phyloP scores from a whole-genome alignment of 2,329 filamentous ascomycete genomes.

The Chaetomium globosum region DNA sequence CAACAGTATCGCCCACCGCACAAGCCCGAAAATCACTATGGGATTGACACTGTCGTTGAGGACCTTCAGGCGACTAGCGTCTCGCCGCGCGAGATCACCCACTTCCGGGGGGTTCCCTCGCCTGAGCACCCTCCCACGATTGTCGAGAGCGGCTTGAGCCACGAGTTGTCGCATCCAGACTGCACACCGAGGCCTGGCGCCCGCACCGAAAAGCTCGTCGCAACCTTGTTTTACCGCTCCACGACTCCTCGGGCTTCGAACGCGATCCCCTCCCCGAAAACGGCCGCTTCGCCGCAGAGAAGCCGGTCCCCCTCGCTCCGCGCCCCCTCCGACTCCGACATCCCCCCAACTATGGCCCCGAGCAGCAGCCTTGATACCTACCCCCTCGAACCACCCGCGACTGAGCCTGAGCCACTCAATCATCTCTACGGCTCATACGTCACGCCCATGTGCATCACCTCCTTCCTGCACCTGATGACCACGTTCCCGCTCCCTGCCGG shows the following conservation, averaged over 20 bases:
- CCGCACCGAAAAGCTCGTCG: conserved; percentile 57
- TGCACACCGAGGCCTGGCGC: conserved; percentile 58
- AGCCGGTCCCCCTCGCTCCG: conserved; percentile 39
- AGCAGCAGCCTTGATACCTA: conserved; percentile 61
- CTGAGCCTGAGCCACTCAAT: conserved; percentile 62
- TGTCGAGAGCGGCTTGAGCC: conserved; percentile 63
- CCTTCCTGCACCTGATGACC: conserved; percentile 68
- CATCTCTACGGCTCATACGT: conserved; percentile 68
- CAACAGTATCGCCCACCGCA: conserved; percentile 64
- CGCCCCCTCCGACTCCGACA: conserved; percentile 43
- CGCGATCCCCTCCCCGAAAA: conserved; percentile 43
- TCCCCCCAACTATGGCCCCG: conserved; percentile 61
- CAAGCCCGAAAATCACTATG: conserved; percentile 58
- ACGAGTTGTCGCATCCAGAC: conserved; percentile 65
- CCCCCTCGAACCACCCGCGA: conserved; percentile 60
- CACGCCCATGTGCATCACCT: conserved; percentile 65
- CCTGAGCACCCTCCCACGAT: conserved; percentile 61
- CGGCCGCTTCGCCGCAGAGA: conserved; percentile 38
- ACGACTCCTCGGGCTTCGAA: conserved; percentile 41
- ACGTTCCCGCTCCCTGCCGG: conserved; percentile 59
- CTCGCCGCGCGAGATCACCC: conserved; percentile 47
- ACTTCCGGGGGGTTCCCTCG: conserved; percentile 64
- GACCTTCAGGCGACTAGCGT: conserved; percentile 49
- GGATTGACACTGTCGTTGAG: conserved; percentile 67
- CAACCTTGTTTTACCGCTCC: conserved; percentile 66